A percentile compares a stretch with the other conserved stretches of the same genome.
phyloP scores from a whole-genome alignment of 2,329 filamentous ascomycete species.

The Gyromitra esculenta region DNA sequence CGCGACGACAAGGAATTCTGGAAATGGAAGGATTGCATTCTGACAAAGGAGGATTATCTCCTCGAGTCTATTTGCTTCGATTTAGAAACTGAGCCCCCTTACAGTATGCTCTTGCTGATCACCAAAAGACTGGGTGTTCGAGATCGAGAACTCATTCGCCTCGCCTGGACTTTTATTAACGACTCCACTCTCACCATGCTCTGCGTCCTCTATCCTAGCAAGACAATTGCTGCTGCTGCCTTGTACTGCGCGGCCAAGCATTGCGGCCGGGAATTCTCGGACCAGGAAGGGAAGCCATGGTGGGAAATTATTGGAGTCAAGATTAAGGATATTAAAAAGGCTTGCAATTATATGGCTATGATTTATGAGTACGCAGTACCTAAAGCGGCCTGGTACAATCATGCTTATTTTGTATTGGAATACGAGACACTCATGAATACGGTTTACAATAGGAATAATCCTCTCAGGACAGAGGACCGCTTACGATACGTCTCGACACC shows the following conservation, averaged over 20 bases:
- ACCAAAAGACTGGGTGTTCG: constrained; percentile 78
- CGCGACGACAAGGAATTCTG: constrained; percentile 94
- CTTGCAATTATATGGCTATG: constrained; percentile 58
- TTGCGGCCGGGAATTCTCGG: constrained; percentile 77
- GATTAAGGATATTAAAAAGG: constrained; percentile 58
- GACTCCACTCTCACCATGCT: constrained; percentile 86
- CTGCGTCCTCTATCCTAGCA: constrained; percentile 80
- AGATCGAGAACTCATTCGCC: constrained; percentile 82
- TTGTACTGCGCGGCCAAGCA: constrained; percentile 87
- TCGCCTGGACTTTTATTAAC: constrained; percentile 92
- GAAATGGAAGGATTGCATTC: constrained; percentile 94
- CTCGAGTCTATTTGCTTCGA: constrained; percentile 94
- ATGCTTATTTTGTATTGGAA: constrained; percentile 43
- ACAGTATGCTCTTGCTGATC: constrained; percentile 83
- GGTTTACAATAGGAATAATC: constrained; percentile 53
- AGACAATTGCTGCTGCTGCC: constrained; percentile 83
- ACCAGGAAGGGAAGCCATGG: constrained; percentile 81
- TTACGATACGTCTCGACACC: constrained; percentile 54
- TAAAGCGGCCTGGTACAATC: constrained; percentile 40
- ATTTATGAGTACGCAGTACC: constrained; percentile 58
- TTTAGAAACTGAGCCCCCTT: constrained; percentile 86
- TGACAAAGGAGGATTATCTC: constrained; percentile 91
- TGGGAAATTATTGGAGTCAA: constrained; percentile 82
- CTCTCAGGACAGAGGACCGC: constrained; percentile 52
- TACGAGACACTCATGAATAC: constrained; percentile 46